phyloP scores from a whole-genome alignment of 768 basidiomycete genomes.

The Suillus cothurnatus region DNA sequence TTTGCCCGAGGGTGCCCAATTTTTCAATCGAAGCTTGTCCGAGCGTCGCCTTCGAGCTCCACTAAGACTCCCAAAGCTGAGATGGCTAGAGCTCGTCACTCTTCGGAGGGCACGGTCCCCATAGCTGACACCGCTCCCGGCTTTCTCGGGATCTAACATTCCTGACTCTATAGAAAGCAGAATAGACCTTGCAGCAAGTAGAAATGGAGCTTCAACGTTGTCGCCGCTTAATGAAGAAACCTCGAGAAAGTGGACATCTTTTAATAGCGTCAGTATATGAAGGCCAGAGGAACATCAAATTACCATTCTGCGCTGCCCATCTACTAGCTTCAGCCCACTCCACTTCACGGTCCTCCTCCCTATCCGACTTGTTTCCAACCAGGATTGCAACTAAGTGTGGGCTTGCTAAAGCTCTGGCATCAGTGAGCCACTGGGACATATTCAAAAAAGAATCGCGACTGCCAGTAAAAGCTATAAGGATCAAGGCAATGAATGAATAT shows the following conservation, averaged over 20 bases:
- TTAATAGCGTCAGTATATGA: slow-evolving; percentile 9
- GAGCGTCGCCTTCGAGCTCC: slow-evolving; percentile 58
- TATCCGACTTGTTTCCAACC: slow-evolving; percentile 95
- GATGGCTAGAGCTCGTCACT: slow-evolving; percentile 87
- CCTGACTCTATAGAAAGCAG: slow-evolving; percentile 91
- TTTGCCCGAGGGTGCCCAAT: slow-evolving; percentile 61
- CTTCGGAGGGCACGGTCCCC: slow-evolving; percentile 91
- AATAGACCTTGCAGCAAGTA: slow-evolving; percentile 84
- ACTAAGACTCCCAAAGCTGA: slow-evolving; percentile 84
- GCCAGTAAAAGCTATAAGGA: slow-evolving; percentile 12
- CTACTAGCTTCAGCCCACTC: slow-evolving; percentile 93
- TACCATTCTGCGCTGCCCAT: slow-evolving; percentile 97
- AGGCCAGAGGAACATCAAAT: slow-evolving; percentile 20
- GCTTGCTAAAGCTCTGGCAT: slow-evolving; percentile 90
- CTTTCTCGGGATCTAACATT: slow-evolving; percentile 87
- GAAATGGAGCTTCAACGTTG: slow-evolving; percentile 93
- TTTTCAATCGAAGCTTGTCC: slow-evolving; percentile 61
- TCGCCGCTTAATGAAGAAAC: slow-evolving; percentile 90
- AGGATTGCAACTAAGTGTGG: slow-evolving; percentile 88
- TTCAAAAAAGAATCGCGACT: slow-evolving; percentile 89
- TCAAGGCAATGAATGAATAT: slow-evolving; percentile 7
- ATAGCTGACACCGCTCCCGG: slow-evolving; percentile 94
- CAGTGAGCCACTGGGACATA: slow-evolving; percentile 87
- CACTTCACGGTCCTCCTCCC: slow-evolving; percentile 93
- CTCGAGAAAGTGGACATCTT: slow-evolving; percentile 93